Evolutionary conservation across 768 basidiomycete genomes (phyloP), one percentile per base, ranked within the genome.

Genomic region (Strobilomyces echinocephalus): DNA sequence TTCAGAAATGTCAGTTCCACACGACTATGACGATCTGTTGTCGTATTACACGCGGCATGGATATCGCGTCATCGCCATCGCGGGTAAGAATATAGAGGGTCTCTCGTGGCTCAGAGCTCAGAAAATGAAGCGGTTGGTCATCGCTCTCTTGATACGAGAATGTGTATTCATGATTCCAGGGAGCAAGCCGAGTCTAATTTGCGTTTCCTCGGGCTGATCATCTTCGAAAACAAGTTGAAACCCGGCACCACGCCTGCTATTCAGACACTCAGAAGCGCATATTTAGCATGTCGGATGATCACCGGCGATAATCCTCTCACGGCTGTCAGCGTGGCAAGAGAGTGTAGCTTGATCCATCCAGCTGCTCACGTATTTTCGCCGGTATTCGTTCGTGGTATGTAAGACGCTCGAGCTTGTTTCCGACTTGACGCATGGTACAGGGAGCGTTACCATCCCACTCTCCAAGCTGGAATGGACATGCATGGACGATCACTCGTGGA

Each of bases 171-270:
- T 39, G 1, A 44, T 39, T 15, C 21, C 60, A 97, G 94, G 26
- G 97, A 98, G 62, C 91, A 95, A 73, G 95, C 94, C 15, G 97
- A 99, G 65, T 89, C 85, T 2, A 84, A 82, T 26, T 76, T 99
- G 8, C 84, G 83, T 52, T 99, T 99, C 75, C 79, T 98, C 15
- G 97, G 97, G 3, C 74, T 99, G 34, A 86, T 98, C 63, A 95
- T 99, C 55, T 99, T 99, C 63, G 97, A 99, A 70, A 99, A 99
- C 74, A 90, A 95, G 72, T 75, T 99, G 55, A 99, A 99, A 63
- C 83, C 88, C 5, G 93, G 89, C 8, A 97, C 95, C 0, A 76
- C 90, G 0, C 87, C 92, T 31, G 92, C 89, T 8, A 97, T 99
- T 42, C 87, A 92, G 55, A 85, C 85, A 1, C 78, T 99, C 15